Evolutionary conservation across 1,284 basidiomycete genomes (phyloP).

Genomic region (Kwoniella shivajii): DNA sequence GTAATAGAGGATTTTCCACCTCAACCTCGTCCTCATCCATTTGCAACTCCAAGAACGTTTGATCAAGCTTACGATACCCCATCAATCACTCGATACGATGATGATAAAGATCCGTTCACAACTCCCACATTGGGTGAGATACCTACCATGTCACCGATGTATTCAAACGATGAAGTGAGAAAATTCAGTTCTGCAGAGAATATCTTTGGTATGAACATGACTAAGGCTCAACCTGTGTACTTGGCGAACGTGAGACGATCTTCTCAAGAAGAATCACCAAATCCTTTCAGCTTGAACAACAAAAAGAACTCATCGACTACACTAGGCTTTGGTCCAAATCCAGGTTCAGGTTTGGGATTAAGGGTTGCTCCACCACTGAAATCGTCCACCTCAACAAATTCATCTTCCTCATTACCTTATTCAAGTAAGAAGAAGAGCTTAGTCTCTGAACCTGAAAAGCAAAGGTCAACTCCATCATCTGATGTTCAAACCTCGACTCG

Average conservation of each 20-base stretch:
- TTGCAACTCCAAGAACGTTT: background rate
- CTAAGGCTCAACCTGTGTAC: background rate
- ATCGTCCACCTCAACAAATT: background rate
- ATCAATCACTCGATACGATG: too few species aligned
- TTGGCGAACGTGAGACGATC: background rate
- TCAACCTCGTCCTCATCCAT: background rate
- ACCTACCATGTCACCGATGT: conserved; percentile 1
- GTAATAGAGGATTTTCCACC: background rate
- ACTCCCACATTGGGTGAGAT: conserved; percentile 9
- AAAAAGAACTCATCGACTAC: background rate
- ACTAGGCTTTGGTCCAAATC: conserved; percentile 1
- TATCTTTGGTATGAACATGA: background rate
- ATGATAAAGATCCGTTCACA: conserved; percentile 5
- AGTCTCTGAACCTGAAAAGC: conserved; percentile 1
- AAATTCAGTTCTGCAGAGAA: background rate
- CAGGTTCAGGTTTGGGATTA: too few species aligned
- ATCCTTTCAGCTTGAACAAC: background rate
- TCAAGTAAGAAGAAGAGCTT: background rate
- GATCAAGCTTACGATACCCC: too few species aligned
- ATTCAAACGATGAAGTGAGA: conserved; percentile 1
- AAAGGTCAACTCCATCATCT: background rate
- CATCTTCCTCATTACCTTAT: background rate
- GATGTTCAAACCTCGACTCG: background rate
- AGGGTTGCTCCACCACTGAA: too few species aligned
- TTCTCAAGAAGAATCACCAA: background rate